Base-by-base conservation (phyloP, 1,139 yeast genomes). In the Geotrichum klebahnii region DNA sequence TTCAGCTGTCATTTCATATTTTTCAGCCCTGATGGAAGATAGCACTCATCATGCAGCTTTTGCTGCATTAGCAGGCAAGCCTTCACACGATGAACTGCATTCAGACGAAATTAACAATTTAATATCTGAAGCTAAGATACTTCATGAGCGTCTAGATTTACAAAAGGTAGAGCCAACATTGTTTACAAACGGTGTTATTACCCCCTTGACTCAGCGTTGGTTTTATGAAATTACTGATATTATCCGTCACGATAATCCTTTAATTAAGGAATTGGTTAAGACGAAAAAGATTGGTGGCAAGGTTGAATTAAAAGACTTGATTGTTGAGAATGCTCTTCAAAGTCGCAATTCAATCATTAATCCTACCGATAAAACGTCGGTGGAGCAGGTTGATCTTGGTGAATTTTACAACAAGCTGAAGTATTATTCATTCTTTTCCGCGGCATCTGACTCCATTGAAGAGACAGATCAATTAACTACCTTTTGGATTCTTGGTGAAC, bases 161-260 rank as follows among this genome's bases (percentile, higher is more conserved):
- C 46, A 48, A 3, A 23, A 51, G 5, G 52, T 50, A 2, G 62
- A 67, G 1, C 82, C 90, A 0, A 68, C 79, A 0, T 70, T 87
- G 3, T 75, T 88, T 48, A 78, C 81, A 37, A 86, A 92, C 65
- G 97, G 97, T 39, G 79, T 82, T 2, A 74, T 86, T 9, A 61
- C 69, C 10, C 64, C 67, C 8, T 61, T 73, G 32, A 53, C 68
- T 32, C 73, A 70, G 19, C 64, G 67, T 39, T 71, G 80, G 72
- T 70, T 78, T 39, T 66, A 72, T 14, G 64, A 64, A 2, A 66
- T 65, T 6, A 60, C 67, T n/a, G 58, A 59, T 2, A 52, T 59
- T 9, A 67, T 75, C 42, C 58, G 63, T 2, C 46, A 57, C 1
- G 72, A 69, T 37, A 57, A 61, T 5, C 63, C 61, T 3, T 48